Base-by-base conservation (phyloP, 2,329 filamentous ascomycete genomes). In the Verticillium albo-atrum region DNA sequence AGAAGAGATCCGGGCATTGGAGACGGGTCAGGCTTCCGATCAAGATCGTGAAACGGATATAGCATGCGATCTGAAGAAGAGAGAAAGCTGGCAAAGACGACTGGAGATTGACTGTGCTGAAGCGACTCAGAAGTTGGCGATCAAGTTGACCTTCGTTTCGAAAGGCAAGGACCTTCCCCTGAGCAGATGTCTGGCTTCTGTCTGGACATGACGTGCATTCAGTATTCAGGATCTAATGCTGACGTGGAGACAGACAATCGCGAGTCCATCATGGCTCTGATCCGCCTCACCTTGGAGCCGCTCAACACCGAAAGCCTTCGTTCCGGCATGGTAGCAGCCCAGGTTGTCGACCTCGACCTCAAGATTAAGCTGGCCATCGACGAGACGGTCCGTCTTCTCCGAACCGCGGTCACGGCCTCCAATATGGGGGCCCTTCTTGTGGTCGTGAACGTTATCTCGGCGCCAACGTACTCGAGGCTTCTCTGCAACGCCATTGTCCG, bases 401-500 rank as follows among this genome's bases (percentile, higher is more conserved):
- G 64, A 6, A 56, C 63, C 3, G 55, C 61, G 3, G 53, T 60
- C 2, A 35, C 53, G 4, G 20, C 60, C 4, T 55, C 60, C 2
- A 27, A 25, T 0, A 2, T 53, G 2, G 61, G 52, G 2, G 12
- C 54, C 3, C 37, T 54, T 1, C 17, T 63, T 12, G 61, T 66
- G 30, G 52, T 66, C 4, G 58, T 62, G 6, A 65, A 63, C 42
- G 60, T 61, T 30, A 58, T 65, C 9, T 61, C 60, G 10, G 67
- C 62, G 0, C 66, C 67, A 1, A 67, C 65, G 1, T 67, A 67
- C 12, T 66, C 67, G 3, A 59, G 61, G 34, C 58, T 67, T 4
- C 63, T 68, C 14, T 68, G 67, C 54, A 26, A 59, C 4, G 62
- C 56, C 28, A 67, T 68, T 17, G 66, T 68, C 15, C 66, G 66